Evolutionary conservation across 768 basidiomycete genomes (phyloP).

Genomic region (Termitomyces sp.): DNA sequence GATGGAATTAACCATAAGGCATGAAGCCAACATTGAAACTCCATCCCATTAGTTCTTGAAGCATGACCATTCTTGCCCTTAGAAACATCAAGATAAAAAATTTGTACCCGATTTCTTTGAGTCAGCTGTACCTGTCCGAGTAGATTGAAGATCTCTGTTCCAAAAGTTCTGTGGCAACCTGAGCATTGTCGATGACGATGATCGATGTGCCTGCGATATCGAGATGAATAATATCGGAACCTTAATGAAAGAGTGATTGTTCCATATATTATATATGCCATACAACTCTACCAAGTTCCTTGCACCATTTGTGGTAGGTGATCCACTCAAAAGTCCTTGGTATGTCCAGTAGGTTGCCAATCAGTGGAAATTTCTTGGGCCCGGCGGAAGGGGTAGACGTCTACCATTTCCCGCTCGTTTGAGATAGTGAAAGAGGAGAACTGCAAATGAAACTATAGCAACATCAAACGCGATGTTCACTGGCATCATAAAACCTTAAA

Average conservation of each 20-base stretch:
- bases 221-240: neutral
- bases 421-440: neutral
- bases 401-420: neutral
- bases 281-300: neutral
- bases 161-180: constrained; percentile 18
- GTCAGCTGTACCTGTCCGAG: constrained; percentile 6
- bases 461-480: neutral
- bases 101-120: too few relatives aligned
- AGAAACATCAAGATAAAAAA: neutral
- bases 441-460: neutral
- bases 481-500: neutral
- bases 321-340: neutral
- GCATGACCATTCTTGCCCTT: constrained; percentile 16
- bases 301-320: neutral
- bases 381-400: neutral
- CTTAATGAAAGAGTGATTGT: neutral
- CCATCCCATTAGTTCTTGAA: constrained; percentile 23
- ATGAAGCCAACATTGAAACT: constrained; percentile 15
- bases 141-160: constrained; percentile 22
- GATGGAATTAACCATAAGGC: constrained; percentile 14
- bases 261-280: too few relatives aligned
- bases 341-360: neutral
- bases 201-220: neutral
- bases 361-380: neutral
- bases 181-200: neutral